Evolutionary conservation across 139 green algal genomes (phyloP), one percentile per base, ranked within the genome.

Genomic region (Chlamydomonas sphaeroides): DNA sequence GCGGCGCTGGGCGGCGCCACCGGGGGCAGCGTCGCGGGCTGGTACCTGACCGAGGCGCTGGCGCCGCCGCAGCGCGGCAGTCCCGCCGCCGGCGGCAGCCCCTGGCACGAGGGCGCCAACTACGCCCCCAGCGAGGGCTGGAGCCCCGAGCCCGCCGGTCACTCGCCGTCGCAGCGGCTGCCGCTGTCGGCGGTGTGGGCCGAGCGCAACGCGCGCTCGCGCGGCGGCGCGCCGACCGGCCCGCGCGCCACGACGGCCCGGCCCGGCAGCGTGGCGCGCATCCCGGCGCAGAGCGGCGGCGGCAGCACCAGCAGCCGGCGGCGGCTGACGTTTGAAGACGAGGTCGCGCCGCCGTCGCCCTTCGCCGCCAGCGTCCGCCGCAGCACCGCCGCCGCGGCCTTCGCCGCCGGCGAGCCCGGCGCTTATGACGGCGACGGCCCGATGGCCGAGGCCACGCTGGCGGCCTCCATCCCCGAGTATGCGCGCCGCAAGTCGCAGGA

Each of bases 261-360:
- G 30, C 30, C 1, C 5, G 59, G 30, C 59, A 17, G 30, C n/a
- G n/a, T 11, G 2, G 59, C 59, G 59, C 59, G 18, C 1, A 8
- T 14, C 0, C 11, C 8, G 59, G 30, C 59, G n/a, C 30, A 20
- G 53, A 26, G 23, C 45, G 53, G 23, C 53, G 20, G 23, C 21
- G 53, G 11, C 53, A 5, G 11, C 21, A 62, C 17, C n/a, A 36
- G n/a, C 59, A 36, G 59, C n/a, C 5, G 59, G 1, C 30, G 59
- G 30, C 59, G 59, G n/a, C 59, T 66, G 59, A 66, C 59, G n/a
- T 66, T 66, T 66, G 59, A 66, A 7, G 59, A 66, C 20, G 59
- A 36, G 59, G 17, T 62, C 56, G 20, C 56, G 3, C 25, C 56
- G 23, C 2, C 25, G 2, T 62, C 56, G 23, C 56, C 56, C 15